phyloP scores from a whole-genome alignment of 73 alveolate genomes.

The Tetrahymena malaccensis region DNA sequence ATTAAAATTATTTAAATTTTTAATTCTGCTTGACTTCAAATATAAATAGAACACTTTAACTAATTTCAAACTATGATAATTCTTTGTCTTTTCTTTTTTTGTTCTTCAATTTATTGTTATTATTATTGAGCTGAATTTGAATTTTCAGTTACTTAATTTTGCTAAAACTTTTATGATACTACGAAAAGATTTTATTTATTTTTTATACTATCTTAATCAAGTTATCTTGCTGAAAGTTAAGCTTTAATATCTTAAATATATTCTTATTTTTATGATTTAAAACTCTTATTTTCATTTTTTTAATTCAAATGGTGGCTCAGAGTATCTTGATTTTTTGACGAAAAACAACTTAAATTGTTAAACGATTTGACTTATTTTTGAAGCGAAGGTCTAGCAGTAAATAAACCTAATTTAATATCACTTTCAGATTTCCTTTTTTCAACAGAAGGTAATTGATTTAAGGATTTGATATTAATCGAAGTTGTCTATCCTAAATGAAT shows the following conservation, averaged over 20 bases:
- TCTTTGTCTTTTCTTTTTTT: not conserved
- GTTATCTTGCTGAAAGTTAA: not conserved
- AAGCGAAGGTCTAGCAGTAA: not conserved
- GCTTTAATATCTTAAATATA: not conserved
- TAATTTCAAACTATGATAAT: not conserved
- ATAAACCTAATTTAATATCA: not conserved
- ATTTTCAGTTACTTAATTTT: not conserved
- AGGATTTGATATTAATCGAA: not conserved
- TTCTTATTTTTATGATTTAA: not conserved
- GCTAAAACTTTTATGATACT: not conserved
- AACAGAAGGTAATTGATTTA: not conserved
- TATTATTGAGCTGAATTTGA: not conserved
- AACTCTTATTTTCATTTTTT: not conserved
- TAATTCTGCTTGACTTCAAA: not conserved
- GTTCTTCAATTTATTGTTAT: not conserved
- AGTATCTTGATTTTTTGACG: not conserved
- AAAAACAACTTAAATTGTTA: not conserved
- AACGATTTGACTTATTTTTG: not conserved
- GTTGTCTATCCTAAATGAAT: not conserved
- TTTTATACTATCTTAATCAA: no score
- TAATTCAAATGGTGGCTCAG: not conserved
- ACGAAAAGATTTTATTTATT: no score
- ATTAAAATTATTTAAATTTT: no score
- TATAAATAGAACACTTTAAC: not conserved
- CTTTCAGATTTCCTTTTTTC: not conserved